Evolutionary conservation across 192 early-diverging fungal genomes (phyloP).

Genomic region (Mortierella claussenii): DNA sequence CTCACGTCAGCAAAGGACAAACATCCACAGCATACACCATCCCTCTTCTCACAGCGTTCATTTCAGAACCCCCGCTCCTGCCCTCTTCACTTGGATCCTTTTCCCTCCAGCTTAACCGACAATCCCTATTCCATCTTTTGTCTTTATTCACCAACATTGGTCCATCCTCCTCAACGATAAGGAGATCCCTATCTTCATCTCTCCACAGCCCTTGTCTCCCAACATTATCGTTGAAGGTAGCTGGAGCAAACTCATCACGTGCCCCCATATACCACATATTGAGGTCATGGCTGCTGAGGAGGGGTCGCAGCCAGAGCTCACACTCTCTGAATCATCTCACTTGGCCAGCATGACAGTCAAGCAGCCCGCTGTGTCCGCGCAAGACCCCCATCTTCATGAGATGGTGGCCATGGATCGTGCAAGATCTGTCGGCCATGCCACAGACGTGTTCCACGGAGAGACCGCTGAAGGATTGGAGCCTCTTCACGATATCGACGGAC

Average conservation of each 20-base stretch:
- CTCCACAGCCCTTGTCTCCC: background rate
- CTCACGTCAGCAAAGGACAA: background rate
- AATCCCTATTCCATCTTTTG: background rate
- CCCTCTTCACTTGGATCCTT: no score
- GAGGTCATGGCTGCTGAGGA: conserved; percentile 25
- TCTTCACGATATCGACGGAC: conserved; percentile 8
- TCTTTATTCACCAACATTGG: background rate
- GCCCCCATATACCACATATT: no score
- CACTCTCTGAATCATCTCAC: conserved; percentile 1
- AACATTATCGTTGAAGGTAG: no score
- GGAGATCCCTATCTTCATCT: background rate
- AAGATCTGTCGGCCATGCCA: background rate
- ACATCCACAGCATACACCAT: background rate
- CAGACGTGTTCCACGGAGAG: background rate
- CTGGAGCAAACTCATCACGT: no score
- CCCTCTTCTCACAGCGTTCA: background rate
- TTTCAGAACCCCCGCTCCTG: background rate
- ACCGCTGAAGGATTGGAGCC: background rate
- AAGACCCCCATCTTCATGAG: background rate
- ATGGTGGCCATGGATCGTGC: background rate
- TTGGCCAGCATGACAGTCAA: background rate
- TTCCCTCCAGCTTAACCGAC: no score
- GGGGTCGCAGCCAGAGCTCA: conserved; percentile 20
- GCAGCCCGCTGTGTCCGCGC: background rate
- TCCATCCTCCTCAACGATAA: background rate